A percentile compares a stretch with the other conserved stretches of the same genome.
Evolutionary conservation across 306 rosid species (phyloP).

Genomic region (Elaeagnus macrophylla): DNA sequence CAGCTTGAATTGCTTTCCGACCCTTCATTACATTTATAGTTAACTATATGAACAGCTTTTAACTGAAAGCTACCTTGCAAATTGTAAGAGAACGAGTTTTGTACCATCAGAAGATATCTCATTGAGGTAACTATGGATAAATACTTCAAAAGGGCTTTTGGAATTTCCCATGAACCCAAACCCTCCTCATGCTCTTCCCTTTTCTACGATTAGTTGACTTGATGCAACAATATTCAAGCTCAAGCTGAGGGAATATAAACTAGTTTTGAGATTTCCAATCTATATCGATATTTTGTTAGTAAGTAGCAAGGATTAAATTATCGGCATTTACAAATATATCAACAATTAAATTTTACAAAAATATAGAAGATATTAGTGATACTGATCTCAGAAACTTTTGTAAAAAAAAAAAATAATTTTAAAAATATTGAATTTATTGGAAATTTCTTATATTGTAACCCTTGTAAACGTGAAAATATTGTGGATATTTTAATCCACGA

Average conservation of each 20-base stretch:
- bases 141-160: slow-evolving; percentile 46
- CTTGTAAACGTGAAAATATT: too few relatives aligned
- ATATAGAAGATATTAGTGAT: too few relatives aligned
- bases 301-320: background rate
- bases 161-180: slow-evolving; percentile 96
- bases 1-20: too few relatives aligned
- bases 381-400: too few relatives aligned
- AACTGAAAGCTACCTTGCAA: background rate
- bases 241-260: slow-evolving; percentile 45
- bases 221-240: slow-evolving; percentile 84
- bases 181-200: slow-evolving; percentile 78
- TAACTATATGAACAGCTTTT: background rate
- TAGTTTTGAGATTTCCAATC: background rate
- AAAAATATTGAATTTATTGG: too few relatives aligned
- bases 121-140: background rate
- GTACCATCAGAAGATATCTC: background rate
- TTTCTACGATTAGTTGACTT: slow-evolving; percentile 67
- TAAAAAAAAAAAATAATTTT: too few relatives aligned
- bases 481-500: too few relatives aligned
- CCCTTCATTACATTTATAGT: background rate
- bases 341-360: too few relatives aligned
- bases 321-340: too few relatives aligned
- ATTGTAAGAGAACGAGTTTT: background rate
- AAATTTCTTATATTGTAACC: too few relatives aligned
- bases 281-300: background rate